Conservation (phyloP, 1,284 basidiomycete genomes). For the Tylopilus sp. region DNA sequence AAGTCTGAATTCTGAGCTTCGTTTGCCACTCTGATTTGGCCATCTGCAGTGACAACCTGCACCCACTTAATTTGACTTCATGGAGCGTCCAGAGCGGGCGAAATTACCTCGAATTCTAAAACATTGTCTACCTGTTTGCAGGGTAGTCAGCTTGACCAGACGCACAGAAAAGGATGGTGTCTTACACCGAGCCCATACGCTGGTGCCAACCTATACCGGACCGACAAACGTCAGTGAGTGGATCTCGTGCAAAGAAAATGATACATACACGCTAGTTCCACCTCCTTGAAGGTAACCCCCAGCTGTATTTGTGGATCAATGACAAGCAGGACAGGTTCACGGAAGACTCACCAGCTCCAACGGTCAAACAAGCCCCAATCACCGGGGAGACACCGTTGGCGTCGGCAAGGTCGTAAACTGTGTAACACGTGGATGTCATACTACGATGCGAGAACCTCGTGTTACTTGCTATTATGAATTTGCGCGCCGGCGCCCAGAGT, state of each 20-base stretch:
- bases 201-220: slow-evolving; percentile 12
- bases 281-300: slow-evolving; percentile 27
- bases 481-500: slow-evolving; percentile 20
- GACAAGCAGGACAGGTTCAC: background rate
- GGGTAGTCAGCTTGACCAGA: background rate
- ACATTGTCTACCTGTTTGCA: slow-evolving; percentile 13
- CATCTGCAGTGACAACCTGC: slow-evolving; percentile 25
- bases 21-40: slow-evolving; percentile 15
- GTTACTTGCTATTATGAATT: slow-evolving; percentile 12
- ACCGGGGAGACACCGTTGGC: slow-evolving; percentile 13
- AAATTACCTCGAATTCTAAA: slow-evolving; percentile 20
- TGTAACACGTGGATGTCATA: background rate
- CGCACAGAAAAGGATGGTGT: background rate
- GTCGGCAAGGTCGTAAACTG: slow-evolving; percentile 18
- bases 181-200: slow-evolving; percentile 23
- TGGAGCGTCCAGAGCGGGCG: background rate
- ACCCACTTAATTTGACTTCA: background rate
- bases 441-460: background rate
- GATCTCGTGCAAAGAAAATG: background rate
- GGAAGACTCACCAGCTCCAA: slow-evolving; percentile 14
- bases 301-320: slow-evolving; percentile 2
- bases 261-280: slow-evolving; percentile 20
- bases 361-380: slow-evolving; percentile 18
- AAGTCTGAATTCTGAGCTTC: slow-evolving; percentile 23
- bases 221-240: background rate